These are phyloP conservation scores for Coelastrella sp. DNA, from an alignment of 139 green algal species.

Conservation along the genomic window DNA sequence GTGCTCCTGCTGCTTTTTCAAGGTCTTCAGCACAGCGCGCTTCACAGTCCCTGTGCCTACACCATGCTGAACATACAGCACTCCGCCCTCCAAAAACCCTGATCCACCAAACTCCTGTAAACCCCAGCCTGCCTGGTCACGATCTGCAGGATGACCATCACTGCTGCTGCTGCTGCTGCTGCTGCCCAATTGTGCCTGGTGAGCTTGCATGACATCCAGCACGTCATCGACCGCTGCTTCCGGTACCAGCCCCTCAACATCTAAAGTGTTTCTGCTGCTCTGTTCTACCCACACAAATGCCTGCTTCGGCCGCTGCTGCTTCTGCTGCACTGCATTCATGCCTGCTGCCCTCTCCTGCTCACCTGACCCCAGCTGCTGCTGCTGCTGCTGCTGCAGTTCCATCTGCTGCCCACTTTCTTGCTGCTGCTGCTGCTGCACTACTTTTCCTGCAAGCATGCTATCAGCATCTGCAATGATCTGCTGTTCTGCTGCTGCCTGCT, in stretches of 20 bases:
- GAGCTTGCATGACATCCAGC: not conserved
- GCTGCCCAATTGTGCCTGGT: not conserved
- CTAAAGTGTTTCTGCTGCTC: conserved; percentile 16
- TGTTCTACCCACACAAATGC: not conserved
- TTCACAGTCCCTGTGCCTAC: conserved; percentile 39
- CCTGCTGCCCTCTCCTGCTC: not conserved
- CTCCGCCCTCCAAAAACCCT: not conserved
- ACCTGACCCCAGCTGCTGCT: not conserved
- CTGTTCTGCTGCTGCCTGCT: conserved; percentile 9
- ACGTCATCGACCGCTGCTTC: conserved; percentile 9
- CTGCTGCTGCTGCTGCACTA: not conserved
- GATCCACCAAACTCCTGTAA: not conserved
- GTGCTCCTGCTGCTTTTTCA: not conserved
- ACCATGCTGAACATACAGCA: conserved; percentile 37
- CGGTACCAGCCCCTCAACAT: conserved; percentile 19
- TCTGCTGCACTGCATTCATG: not conserved
- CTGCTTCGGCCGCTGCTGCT: not conserved
- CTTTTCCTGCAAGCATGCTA: not conserved
- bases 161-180: not conserved
- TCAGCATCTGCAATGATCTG: conserved; percentile 15
- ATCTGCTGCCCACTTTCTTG: not conserved
- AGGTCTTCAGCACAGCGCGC: not conserved
- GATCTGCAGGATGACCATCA: not conserved
- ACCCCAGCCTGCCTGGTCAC: not conserved
- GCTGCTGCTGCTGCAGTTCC: not conserved